phyloP scores from a whole-genome alignment of 208 protist species.

The Wallacemonas sp. region DNA sequence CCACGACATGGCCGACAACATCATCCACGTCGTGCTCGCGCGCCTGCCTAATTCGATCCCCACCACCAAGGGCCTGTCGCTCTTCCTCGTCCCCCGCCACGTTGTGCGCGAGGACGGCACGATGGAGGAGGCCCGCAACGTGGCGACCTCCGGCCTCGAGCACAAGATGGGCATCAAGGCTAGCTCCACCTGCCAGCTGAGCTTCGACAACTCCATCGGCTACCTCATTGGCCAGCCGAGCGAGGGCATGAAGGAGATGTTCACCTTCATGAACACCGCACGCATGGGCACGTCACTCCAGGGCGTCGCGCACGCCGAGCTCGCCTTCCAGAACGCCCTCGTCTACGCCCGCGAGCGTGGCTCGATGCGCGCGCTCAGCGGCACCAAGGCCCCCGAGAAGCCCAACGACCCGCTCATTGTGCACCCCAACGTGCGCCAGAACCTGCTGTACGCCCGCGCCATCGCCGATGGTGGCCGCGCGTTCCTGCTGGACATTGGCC shows the following conservation, averaged over 20 bases:
- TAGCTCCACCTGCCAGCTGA: constrained; percentile 74
- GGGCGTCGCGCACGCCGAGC: constrained; percentile 77
- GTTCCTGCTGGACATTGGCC: constrained; percentile 71
- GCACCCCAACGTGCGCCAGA: constrained; percentile 82
- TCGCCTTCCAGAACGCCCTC: constrained; percentile 86
- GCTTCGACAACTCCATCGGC: constrained; percentile 82
- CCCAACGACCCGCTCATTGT: constrained; percentile 63
- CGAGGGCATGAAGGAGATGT: constrained; percentile 88
- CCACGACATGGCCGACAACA: constrained; percentile 87
- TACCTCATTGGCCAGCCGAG: constrained; percentile 85
- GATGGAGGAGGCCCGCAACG: constrained; percentile 60
- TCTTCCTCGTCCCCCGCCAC: constrained; percentile 90
- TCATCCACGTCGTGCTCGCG: constrained; percentile 86
- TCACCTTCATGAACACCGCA: constrained; percentile 90
- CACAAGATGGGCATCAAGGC: constrained; percentile 92
- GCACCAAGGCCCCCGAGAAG: constrained; percentile 54
- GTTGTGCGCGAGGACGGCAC: constrained; percentile 66
- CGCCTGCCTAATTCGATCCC: constrained; percentile 59
- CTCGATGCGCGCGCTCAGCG: constrained; percentile 66
- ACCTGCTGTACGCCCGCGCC: constrained; percentile 82
- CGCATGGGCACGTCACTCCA: constrained; percentile 77
- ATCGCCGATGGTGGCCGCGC: constrained; percentile 83
- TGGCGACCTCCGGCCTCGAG: constrained; percentile 68
- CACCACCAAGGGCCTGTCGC: constrained; percentile 87
- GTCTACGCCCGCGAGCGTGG: constrained; percentile 71